These are phyloP conservation scores for Botrytis porri DNA, from an alignment of 2,329 filamentous ascomycete species.

Conservation along the genomic window DNA sequence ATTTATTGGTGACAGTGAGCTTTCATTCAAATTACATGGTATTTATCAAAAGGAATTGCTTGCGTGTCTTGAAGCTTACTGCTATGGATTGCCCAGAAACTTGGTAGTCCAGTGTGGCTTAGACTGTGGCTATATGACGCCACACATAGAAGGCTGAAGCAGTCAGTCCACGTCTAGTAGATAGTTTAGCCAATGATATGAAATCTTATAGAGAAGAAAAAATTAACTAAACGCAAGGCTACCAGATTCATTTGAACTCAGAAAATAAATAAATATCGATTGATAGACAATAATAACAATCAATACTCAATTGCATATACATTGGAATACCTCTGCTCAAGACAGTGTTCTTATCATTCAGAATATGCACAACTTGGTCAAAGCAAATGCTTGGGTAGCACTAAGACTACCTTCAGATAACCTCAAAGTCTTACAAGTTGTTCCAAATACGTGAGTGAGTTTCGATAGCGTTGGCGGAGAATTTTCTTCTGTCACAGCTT, in stretches of 20 bases:
- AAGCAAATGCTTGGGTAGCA: constrained; percentile 59
- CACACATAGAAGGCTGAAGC: not conserved
- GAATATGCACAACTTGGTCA: constrained; percentile 42
- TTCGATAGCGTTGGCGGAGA: constrained; percentile 27
- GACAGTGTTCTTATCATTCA: not conserved
- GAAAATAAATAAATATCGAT: not conserved
- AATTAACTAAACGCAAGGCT: constrained; percentile 7
- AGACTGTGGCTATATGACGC: not conserved
- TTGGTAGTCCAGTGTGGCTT: not conserved
- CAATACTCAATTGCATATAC: not conserved
- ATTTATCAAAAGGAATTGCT: constrained; percentile 2
- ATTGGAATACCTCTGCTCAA: not conserved
- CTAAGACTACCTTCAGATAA: constrained; percentile 58
- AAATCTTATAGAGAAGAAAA: not conserved
- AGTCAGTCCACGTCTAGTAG: too few species aligned
- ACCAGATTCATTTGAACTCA: not conserved
- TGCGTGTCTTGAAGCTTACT: constrained; percentile 7
- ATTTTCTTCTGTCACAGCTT: constrained; percentile 13
- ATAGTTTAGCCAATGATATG: not conserved
- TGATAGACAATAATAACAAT: not conserved
- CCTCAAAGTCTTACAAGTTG: constrained; percentile 55
- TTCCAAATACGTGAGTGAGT: constrained; percentile 56
- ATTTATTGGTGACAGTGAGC: not conserved
- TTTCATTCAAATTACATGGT: not conserved
- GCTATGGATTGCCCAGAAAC: too few species aligned